phyloP scores from a whole-genome alignment of 2,329 filamentous ascomycete genomes.

The Ceratocystis colombiana region DNA sequence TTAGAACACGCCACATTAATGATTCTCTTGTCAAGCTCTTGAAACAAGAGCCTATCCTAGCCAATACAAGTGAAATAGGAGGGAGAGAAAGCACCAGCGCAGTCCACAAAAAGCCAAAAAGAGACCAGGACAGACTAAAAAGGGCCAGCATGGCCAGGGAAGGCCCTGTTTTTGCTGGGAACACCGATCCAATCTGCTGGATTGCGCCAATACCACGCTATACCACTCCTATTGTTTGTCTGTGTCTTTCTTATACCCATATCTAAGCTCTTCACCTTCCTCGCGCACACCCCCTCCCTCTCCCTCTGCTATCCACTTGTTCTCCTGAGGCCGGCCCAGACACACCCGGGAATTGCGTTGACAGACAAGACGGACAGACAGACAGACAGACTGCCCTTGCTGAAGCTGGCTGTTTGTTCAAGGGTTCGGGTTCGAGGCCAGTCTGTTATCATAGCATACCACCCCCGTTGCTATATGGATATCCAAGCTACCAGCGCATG shows the following conservation, averaged over 20 bases:
- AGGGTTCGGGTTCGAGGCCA: not conserved
- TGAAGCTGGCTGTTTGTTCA: not conserved
- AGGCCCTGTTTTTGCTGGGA: conserved; percentile 1
- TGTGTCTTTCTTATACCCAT: too few species aligned
- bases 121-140: too few species aligned
- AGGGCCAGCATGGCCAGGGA: not conserved
- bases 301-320: not conserved
- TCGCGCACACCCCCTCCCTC: not conserved
- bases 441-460: not conserved
- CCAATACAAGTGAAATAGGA: conserved; percentile 15
- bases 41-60: conserved; percentile 16
- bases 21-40: conserved; percentile 21
- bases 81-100: not conserved
- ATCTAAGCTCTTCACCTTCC: too few species aligned
- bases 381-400: not conserved
- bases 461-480: conserved; percentile 4
- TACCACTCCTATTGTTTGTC: too few species aligned
- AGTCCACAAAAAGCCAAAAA: too few species aligned
- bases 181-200: conserved; percentile 10
- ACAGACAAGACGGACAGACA: conserved; percentile 3
- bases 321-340: conserved; percentile 8
- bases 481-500: not conserved
- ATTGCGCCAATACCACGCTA: not conserved
- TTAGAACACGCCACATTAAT: conserved; percentile 21
- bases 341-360: conserved; percentile 4